A percentile compares a stretch with the other conserved stretches of the same genome.
phyloP scores from a whole-genome alignment of 371 early-diverging fungal species.

The Choanephora cucurbitarum region DNA sequence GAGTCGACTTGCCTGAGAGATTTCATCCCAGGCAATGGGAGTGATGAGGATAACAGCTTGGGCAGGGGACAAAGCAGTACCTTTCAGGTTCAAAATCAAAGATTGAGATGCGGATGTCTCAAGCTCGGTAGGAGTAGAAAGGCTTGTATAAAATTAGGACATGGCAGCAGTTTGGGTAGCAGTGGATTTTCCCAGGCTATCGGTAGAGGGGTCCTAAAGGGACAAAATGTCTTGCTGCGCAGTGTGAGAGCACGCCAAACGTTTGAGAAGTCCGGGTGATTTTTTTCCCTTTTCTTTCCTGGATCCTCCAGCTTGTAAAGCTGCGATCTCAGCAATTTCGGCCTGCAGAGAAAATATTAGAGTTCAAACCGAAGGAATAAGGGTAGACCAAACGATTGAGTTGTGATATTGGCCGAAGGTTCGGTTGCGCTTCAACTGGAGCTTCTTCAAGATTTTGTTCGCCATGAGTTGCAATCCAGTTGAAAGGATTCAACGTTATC shows the following conservation, averaged over 20 bases:
- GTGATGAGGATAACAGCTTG: background rate
- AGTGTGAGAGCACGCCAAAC: no score
- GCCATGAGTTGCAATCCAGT: background rate
- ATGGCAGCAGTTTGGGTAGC: no score
- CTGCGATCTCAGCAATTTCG: background rate
- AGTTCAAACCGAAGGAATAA: background rate
- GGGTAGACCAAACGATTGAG: background rate
- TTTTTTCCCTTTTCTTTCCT: slow-evolving; percentile 1
- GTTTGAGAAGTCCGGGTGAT: background rate
- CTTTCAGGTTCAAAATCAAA: no score
- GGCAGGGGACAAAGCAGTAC: no score
- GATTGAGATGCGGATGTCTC: no score
- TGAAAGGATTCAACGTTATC: background rate
- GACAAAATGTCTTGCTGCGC: background rate
- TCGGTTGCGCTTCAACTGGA: background rate
- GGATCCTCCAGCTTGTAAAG: background rate
- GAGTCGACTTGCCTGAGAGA: background rate
- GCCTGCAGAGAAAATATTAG: background rate
- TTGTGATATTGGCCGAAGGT: background rate
- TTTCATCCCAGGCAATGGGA: background rate
- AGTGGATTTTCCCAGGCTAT: background rate
- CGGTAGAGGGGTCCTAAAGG: background rate
- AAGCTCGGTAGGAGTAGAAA: background rate
- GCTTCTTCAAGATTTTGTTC: background rate
- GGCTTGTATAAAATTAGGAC: background rate